Evolutionary conservation across 495 filamentous ascomycete species (phyloP).

Genomic region (Delitschia confertaspora): DNA sequence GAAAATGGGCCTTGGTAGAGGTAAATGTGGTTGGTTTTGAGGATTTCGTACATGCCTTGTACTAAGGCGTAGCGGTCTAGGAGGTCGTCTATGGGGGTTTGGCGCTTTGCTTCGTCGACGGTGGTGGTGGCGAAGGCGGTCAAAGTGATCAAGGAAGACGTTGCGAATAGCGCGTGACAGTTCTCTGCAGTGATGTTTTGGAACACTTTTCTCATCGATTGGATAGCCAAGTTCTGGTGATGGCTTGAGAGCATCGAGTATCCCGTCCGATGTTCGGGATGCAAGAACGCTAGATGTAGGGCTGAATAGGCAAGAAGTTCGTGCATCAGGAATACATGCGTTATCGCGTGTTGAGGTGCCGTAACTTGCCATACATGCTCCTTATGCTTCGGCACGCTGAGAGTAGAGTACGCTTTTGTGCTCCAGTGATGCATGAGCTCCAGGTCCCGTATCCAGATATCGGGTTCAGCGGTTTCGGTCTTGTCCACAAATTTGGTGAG

Average conservation of each 20-base stretch:
- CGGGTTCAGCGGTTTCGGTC: background rate
- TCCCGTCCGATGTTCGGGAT: background rate
- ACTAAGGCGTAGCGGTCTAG: constrained; percentile 18
- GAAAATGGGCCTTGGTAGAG: constrained; percentile 8
- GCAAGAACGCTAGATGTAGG: constrained; percentile 13
- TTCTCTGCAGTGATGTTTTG: constrained; percentile 10
- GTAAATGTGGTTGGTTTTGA: background rate
- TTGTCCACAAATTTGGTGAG: constrained; percentile 15
- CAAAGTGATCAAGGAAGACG: constrained; percentile 13
- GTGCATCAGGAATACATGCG: constrained; percentile 24
- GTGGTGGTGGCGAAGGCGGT: constrained; percentile 8
- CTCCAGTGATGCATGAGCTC: constrained; percentile 28
- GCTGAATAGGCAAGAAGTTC: constrained; percentile 25
- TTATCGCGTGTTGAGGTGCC: constrained; percentile 17
- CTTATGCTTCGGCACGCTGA: constrained; percentile 9
- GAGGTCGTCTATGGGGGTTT: constrained; percentile 15
- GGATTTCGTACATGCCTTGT: constrained; percentile 14
- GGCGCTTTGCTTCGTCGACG: background rate
- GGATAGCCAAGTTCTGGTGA: constrained; percentile 23
- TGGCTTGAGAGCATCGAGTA: constrained; percentile 12
- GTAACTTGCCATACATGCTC: constrained; percentile 11
- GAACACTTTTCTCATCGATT: constrained; percentile 7
- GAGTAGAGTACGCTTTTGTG: constrained; percentile 1
- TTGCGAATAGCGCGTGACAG: constrained; percentile 10
- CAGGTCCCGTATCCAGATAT: constrained; percentile 23